Evolutionary conservation across 108 stramenopile species (phyloP).

Genomic region (Hondaea fermentalgiana): DNA sequence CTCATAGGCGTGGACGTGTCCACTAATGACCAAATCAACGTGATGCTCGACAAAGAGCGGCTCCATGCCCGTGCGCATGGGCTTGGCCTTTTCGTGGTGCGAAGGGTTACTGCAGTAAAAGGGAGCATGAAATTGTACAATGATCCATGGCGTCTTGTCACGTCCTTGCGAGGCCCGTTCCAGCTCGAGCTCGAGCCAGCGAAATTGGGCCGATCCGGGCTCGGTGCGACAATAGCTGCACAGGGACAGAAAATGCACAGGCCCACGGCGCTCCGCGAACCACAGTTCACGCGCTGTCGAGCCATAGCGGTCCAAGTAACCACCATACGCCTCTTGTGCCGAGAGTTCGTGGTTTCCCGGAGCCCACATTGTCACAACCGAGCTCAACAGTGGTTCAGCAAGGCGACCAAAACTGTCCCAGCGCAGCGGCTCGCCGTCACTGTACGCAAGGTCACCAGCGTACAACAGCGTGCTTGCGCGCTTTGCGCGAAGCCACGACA

Average conservation of each 20-base stretch:
- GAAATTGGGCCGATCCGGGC: constrained; percentile 45
- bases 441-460: background rate
- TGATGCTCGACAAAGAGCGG: constrained; percentile 20
- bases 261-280: background rate
- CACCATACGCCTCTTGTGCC: constrained; percentile 24
- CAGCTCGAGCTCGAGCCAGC: constrained; percentile 59
- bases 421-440: constrained; percentile 22
- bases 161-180: constrained; percentile 34
- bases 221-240: constrained; percentile 24
- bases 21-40: constrained; percentile 35
- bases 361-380: constrained; percentile 24
- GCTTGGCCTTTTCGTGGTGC: constrained; percentile 34
- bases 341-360: constrained; percentile 48
- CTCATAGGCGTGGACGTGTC: constrained; percentile 55
- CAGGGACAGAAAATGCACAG: background rate
- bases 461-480: background rate
- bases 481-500: background rate
- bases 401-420: constrained; percentile 39
- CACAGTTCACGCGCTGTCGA: constrained; percentile 1
- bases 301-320: constrained; percentile 36
- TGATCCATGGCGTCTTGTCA: constrained; percentile 38
- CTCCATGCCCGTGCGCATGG: constrained; percentile 37
- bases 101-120: constrained; percentile 44
- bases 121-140: constrained; percentile 41
- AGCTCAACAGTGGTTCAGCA: constrained; percentile 29